phyloP scores from a whole-genome alignment of 2,329 filamentous ascomycete species.

The Ciborinia camelliae region DNA sequence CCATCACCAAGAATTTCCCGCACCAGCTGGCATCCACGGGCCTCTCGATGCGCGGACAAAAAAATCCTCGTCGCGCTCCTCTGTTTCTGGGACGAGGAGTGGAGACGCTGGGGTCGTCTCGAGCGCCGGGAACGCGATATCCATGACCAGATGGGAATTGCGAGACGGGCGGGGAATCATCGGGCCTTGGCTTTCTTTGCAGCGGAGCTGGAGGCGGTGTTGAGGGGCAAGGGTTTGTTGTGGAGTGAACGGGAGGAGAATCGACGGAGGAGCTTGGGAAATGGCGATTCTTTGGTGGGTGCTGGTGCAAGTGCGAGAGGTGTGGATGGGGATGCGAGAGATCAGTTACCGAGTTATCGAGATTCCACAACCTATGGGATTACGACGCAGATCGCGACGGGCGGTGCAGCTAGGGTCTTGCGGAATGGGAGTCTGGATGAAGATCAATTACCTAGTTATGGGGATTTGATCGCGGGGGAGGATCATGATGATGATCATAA shows the following conservation, averaged over 20 bases:
- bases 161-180: slow-evolving; percentile 1
- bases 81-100: slow-evolving; percentile 36
- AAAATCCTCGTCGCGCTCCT: slow-evolving; percentile 34
- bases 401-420: too few species aligned
- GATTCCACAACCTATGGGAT: too few species aligned
- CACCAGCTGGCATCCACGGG: slow-evolving; percentile 26
- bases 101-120: slow-evolving; percentile 29
- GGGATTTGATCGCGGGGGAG: background rate
- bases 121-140: slow-evolving; percentile 24
- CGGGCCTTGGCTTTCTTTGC: background rate
- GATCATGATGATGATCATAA: too few species aligned
- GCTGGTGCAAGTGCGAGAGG: background rate
- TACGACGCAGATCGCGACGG: too few species aligned
- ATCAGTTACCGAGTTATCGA: too few species aligned
- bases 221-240: slow-evolving; percentile 18
- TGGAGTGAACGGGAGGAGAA: slow-evolving; percentile 21
- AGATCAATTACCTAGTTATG: slow-evolving; percentile 10
- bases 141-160: slow-evolving; percentile 22
- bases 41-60: slow-evolving; percentile 31
- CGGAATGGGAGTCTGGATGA: too few species aligned
- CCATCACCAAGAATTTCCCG: slow-evolving; percentile 28
- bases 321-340: background rate
- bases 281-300: background rate
- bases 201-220: slow-evolving; percentile 1
- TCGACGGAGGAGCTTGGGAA: slow-evolving; percentile 12